These are phyloP conservation scores for Biancaea sappan DNA, from an alignment of 306 rosid species.

Conservation along the genomic window DNA sequence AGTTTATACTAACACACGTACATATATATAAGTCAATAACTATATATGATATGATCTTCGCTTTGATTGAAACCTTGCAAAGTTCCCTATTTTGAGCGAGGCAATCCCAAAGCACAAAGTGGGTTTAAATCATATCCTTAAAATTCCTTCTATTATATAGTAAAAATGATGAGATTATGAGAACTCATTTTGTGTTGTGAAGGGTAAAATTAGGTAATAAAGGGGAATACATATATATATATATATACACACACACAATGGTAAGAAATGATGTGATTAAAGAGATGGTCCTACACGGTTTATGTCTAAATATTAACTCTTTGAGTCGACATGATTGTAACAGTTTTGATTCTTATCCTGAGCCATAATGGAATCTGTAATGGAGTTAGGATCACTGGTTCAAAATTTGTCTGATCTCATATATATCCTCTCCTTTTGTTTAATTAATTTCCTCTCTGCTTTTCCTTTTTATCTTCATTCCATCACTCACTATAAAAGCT, in stretches of 20 bases:
- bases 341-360: slow-evolving; percentile 46
- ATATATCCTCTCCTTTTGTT: slow-evolving; percentile 39
- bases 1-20: too few species aligned
- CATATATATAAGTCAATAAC: too few species aligned
- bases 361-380: slow-evolving; percentile 48
- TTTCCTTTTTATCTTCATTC: slow-evolving; percentile 17
- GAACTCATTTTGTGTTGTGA: slow-evolving; percentile 31
- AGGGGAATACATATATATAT: too few species aligned
- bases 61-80: too few species aligned
- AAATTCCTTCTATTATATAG: too few species aligned
- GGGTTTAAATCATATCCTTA: too few species aligned
- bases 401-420: slow-evolving; percentile 44
- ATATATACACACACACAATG: too few species aligned
- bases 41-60: too few species aligned
- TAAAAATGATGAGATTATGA: slow-evolving; percentile 34
- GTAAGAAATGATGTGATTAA: slow-evolving; percentile 44
- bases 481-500: slow-evolving; percentile 16
- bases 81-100: too few species aligned
- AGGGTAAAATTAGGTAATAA: slow-evolving; percentile 41
- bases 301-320: slow-evolving; percentile 42
- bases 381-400: slow-evolving; percentile 44
- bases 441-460: slow-evolving; percentile 19
- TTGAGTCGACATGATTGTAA: slow-evolving; percentile 53
- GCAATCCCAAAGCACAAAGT: too few species aligned
- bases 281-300: slow-evolving; percentile 41